Evolutionary conservation across 805 yeast genomes (phyloP).

Genomic region (Tetrapisispora pingtungensis): DNA sequence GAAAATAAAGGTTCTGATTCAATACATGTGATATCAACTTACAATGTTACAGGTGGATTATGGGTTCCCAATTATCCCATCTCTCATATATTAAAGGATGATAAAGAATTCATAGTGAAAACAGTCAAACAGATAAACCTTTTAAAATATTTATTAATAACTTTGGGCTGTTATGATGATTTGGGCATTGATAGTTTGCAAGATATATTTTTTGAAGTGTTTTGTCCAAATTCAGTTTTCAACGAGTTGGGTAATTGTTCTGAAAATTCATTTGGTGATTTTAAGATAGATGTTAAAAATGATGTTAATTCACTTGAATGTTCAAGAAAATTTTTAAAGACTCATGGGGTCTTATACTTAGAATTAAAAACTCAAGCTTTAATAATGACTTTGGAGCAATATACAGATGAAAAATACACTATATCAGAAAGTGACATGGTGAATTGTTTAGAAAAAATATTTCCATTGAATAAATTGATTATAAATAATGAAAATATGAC

Average conservation of each 20-base stretch:
- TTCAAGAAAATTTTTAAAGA: conserved; percentile 53
- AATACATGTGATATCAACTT: conserved; percentile 37
- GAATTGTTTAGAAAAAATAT: conserved; percentile 64
- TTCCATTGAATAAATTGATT: conserved; percentile 42
- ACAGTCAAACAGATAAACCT: conserved; percentile 77
- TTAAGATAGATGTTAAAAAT: neutral
- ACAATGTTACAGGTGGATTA: conserved; percentile 59
- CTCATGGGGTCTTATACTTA: conserved; percentile 68
- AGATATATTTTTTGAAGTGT: conserved; percentile 74
- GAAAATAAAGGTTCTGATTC: neutral
- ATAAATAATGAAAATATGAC: conserved; percentile 36
- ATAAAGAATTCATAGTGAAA: conserved; percentile 36
- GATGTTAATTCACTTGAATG: conserved; percentile 9
- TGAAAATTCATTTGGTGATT: neutral
- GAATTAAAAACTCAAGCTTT: conserved; percentile 94
- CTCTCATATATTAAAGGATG: conserved; percentile 46
- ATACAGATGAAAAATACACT: conserved; percentile 6
- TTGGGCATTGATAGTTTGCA: conserved; percentile 82
- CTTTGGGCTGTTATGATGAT: conserved; percentile 64
- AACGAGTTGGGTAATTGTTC: neutral
- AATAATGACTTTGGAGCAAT: conserved; percentile 66
- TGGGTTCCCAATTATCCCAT: conserved; percentile 56
- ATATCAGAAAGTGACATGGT: conserved; percentile 14
- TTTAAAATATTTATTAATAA: conserved; percentile 80
- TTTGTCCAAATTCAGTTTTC: conserved; percentile 54